Percentiles rank a stretch among this genome's conserved stretches.
Conservation (phyloP, 2,329 filamentous ascomycete species). For the Trichophyton benhamiae region DNA sequence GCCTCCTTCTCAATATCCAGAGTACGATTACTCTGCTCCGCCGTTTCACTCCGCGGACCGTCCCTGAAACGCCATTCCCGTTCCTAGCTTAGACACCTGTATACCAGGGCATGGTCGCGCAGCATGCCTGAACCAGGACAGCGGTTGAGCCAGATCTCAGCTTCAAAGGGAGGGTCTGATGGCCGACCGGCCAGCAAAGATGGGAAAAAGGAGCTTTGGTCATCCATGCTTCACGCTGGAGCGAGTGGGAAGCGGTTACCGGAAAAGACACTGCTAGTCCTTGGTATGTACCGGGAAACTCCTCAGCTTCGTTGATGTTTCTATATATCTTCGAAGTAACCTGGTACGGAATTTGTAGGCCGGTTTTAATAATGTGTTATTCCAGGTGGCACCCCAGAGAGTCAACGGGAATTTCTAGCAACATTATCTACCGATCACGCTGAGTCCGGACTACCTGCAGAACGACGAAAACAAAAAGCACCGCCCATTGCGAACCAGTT, state of each 20-base stretch:
- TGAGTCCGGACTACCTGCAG: conserved; percentile 32
- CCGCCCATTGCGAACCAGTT: conserved; percentile 84
- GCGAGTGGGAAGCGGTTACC: conserved; percentile 81
- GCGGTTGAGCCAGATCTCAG: conserved; percentile 26
- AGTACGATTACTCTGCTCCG: not conserved
- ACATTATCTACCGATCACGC: conserved; percentile 35
- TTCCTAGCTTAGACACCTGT: not conserved
- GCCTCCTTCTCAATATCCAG: too few species aligned
- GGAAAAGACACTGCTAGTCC: conserved; percentile 78
- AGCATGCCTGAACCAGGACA: conserved; percentile 26
- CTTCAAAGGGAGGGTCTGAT: conserved; percentile 21
- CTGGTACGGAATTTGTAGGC: not conserved
- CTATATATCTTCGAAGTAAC: not conserved
- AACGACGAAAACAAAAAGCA: conserved; percentile 41
- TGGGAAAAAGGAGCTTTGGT: conserved; percentile 80
- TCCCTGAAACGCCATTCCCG: not conserved
- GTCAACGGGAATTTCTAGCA: conserved; percentile 73
- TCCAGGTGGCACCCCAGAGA: conserved; percentile 66
- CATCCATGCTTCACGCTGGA: conserved; percentile 78
- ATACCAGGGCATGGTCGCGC: conserved; percentile 2
- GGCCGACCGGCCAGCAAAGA: conserved; percentile 46
- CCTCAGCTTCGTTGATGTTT: not conserved
- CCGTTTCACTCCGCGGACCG: not conserved
- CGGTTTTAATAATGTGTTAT: conserved; percentile 12
- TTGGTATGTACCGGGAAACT: conserved; percentile 46